These are phyloP conservation scores for Schizophyllum commune DNA, from an alignment of 1,284 basidiomycete genomes.

Conservation along the genomic window DNA sequence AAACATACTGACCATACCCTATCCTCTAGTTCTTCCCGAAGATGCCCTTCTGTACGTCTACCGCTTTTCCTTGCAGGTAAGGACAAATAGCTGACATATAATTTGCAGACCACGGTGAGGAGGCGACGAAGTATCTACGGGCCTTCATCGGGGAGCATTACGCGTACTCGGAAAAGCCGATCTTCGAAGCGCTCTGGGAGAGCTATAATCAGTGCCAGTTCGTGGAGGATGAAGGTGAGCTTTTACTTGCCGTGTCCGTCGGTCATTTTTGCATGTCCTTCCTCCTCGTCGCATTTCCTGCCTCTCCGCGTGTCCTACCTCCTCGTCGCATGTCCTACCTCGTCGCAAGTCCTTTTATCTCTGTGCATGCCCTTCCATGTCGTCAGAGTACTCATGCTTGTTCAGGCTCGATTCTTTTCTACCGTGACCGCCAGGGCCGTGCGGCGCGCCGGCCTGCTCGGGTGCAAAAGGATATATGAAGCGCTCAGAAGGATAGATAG, in stretches of 20 bases:
- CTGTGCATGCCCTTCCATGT: too few relatives aligned
- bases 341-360: too few relatives aligned
- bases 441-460: background rate
- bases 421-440: background rate
- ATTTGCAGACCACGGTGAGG: conserved; percentile 35
- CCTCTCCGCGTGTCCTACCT: background rate
- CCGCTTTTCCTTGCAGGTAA: background rate
- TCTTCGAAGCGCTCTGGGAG: conserved; percentile 48
- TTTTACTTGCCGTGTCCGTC: background rate
- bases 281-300: background rate
- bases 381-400: too few relatives aligned
- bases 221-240: conserved; percentile 46
- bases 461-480: too few relatives aligned
- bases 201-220: conserved; percentile 58
- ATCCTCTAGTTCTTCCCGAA: conserved; percentile 38
- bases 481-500: too few relatives aligned
- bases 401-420: background rate
- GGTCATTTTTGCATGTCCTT: background rate
- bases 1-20: conserved; percentile 1
- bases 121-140: conserved; percentile 44
- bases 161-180: conserved; percentile 35
- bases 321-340: too few relatives aligned
- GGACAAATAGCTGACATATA: background rate
- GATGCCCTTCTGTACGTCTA: conserved; percentile 40
- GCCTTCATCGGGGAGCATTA: conserved; percentile 49